phyloP scores from a whole-genome alignment of 148 eudicot species.

The Polygonum aviculare region DNA sequence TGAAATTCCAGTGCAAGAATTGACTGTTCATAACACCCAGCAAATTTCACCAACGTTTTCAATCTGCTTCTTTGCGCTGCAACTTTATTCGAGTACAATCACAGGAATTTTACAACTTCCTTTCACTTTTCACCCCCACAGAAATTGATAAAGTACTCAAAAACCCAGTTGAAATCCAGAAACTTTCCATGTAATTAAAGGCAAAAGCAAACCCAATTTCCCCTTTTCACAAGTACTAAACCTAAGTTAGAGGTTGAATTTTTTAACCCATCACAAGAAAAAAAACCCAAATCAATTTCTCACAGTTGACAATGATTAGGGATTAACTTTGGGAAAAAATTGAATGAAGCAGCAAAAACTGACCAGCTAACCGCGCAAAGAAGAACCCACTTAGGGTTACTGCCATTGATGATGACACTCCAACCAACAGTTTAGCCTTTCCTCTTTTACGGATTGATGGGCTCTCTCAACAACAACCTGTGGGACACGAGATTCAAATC shows the following conservation, averaged over 20 bases:
- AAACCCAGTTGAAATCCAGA: not conserved
- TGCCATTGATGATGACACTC: constrained; percentile 2
- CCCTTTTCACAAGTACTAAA: not conserved
- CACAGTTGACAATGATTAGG: not conserved
- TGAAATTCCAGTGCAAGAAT: not conserved
- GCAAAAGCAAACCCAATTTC: not conserved
- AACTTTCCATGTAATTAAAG: not conserved
- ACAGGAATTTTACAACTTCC: not conserved
- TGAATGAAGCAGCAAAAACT: constrained; percentile 1
- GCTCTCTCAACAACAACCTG: constrained; percentile 6
- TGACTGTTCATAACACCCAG: not conserved
- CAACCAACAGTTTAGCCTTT: not conserved
- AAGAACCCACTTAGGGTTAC: not conserved
- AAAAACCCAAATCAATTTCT: not conserved
- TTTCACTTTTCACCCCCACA: not conserved
- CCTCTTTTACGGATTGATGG: not conserved
- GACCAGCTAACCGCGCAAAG: not conserved
- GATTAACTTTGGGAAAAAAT: not conserved
- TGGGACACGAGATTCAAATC: constrained; percentile 6
- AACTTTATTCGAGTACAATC: not conserved
- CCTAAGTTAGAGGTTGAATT: not conserved
- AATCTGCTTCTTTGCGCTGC: not conserved
- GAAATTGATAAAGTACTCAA: not conserved
- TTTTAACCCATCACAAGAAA: not conserved
- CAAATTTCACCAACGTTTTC: not conserved